Base-by-base conservation (phyloP, 1,139 yeast species). In the Taphrina communis region DNA sequence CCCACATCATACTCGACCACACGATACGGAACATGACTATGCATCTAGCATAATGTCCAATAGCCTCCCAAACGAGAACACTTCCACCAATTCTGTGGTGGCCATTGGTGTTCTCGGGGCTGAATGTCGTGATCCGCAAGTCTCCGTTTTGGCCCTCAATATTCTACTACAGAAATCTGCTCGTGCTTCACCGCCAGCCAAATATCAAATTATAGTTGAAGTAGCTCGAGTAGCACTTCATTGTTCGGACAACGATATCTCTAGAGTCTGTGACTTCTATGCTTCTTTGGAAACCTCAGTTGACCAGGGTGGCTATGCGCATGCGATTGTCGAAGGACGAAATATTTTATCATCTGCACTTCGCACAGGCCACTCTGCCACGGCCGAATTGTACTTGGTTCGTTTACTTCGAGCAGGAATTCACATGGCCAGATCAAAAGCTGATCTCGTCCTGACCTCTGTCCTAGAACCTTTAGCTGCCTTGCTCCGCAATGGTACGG, bases 181-280 rank as follows among this genome's bases (percentile, higher is more conserved):
- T 19, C 53, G 56, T 9, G 61, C 35, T 11, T 46, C 67, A 12
- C 21, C 8, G 9, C 12, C 48, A 38, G 36, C 52, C 8, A 38
- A 55, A 50, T 36, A 55, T 25, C 55, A 55, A 19, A 63, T 63
- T 19, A 55, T 63, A 42, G 41, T 41, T 11, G 67, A 53, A 38
- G 36, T 63, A 12, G 61, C 67, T 12, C 39, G 19, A 17, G 44
- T 63, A 12, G 61, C 48, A 9, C 21, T 44, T 31, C 61, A 48
- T 14, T 53, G 67, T 48, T 17, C 61, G 9, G 67, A 63, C n/a
- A 63, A 55, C 17, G 67, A 63, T n/a, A 51, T 63, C 9, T 19
- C 44, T 6, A 42, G 67, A 11, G 61, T 55, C 11, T 46, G 44
- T 9, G 46, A 46, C 25, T 46, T 55, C 8, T 46, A 44, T 39